Base-by-base conservation (phyloP, 208 protist genomes). In the Angomonas deanei region DNA sequence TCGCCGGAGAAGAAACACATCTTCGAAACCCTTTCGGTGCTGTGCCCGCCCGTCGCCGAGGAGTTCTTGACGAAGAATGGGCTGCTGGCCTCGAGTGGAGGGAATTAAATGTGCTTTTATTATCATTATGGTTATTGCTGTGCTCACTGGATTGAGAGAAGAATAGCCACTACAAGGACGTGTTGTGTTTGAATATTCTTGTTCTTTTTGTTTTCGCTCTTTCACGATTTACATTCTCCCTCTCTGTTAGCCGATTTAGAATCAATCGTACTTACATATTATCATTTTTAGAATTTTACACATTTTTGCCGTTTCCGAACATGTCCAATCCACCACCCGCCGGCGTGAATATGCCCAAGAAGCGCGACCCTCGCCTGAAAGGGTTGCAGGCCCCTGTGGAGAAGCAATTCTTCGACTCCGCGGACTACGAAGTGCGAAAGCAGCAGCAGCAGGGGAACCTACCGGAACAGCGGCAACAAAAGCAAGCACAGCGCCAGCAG, bases 401-500 rank as follows among this genome's bases (percentile, higher is more conserved):
- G 54, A 80, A 92, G 48, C 77, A 92, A 64, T 94, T 90, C 67
- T 94, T 94, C 58, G 88, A 94, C 65, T 94, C 88, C 4, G 88
- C 88, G 0, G 84, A 94, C 61, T 92, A 94, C 60, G 88, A 94
- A 57, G 88, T 94, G 36, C 76, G 84, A 13, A 82, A 82, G 71
- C 84, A 94, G 67, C 75, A 81, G 48, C 64, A 78, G 34, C 52
- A 55, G 33, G 28, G 24, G n/a, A 47, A 56, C 30, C 28, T 31
- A 26, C 56, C 58, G 24, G 60, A 57, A 32, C 62, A 34, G 5
- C 59, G 27, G 26, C 36, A 24, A 30, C 63, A 64, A 26, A 32
- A 54, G 21, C 65, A 39, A 1, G 58, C 13, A 28, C 58, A 55
- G 33, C 33, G 27, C 27, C 49, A 64, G 27, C 70, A 69, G 28